These are phyloP conservation scores for Fusarium domesticum DNA, from an alignment of 2,329 filamentous ascomycete genomes.

Conservation along the genomic window DNA sequence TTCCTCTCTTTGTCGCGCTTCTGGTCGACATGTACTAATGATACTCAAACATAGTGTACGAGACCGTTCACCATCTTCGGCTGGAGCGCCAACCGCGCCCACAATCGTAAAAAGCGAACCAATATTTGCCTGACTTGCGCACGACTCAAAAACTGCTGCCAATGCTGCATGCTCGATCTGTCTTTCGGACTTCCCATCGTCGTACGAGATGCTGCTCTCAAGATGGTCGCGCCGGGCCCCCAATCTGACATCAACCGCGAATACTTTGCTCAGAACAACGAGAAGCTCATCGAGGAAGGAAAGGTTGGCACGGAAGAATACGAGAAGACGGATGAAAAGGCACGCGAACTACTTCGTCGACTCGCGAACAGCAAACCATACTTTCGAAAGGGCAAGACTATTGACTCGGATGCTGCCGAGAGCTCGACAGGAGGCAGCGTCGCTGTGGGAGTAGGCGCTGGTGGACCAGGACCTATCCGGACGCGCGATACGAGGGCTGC, in stretches of 20 bases:
- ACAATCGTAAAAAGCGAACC: slow-evolving; percentile 84
- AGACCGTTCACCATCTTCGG: slow-evolving; percentile 93
- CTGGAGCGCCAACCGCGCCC: slow-evolving; percentile 89
- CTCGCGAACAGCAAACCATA: slow-evolving; percentile 93
- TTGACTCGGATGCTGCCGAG: slow-evolving; percentile 53
- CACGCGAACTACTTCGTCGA: slow-evolving; percentile 77
- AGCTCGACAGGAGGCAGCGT: slow-evolving; percentile 44
- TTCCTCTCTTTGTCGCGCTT: slow-evolving; percentile 1
- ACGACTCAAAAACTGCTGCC: slow-evolving; percentile 96
- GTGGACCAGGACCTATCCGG: slow-evolving; percentile 73
- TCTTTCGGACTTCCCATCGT: slow-evolving; percentile 94
- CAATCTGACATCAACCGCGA: slow-evolving; percentile 91
- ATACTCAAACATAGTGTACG: slow-evolving; percentile 58
- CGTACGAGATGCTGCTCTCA: slow-evolving; percentile 90
- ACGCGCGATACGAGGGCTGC: slow-evolving; percentile 63
- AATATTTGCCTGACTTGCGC: slow-evolving; percentile 97
- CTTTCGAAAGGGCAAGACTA: slow-evolving; percentile 78
- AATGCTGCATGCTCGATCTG: slow-evolving; percentile 97
- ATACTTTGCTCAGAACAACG: slow-evolving; percentile 97
- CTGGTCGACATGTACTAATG: background rate
- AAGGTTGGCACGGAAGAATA: slow-evolving; percentile 83
- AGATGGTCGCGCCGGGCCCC: slow-evolving; percentile 95
- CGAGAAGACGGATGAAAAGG: slow-evolving; percentile 96
- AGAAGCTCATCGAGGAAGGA: slow-evolving; percentile 91
- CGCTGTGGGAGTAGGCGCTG: slow-evolving; percentile 54